Percentiles rank a stretch among this genome's conserved stretches.
Evolutionary conservation across 2,329 filamentous ascomycete genomes (phyloP).

Genomic region (Chaetomiaceae sp.): DNA sequence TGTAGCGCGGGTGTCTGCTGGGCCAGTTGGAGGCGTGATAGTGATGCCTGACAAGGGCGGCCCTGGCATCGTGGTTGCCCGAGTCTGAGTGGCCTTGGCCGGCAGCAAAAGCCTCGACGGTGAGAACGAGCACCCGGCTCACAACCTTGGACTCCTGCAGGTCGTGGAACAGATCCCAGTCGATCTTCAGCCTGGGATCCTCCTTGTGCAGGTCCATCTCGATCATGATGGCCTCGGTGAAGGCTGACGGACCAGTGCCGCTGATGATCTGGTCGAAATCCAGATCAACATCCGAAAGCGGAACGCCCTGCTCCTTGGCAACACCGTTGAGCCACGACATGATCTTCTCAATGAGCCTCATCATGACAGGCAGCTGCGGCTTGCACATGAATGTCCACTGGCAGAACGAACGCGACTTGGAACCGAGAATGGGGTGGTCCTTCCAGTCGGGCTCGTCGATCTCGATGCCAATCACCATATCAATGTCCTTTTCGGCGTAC

Average conservation of each 20-base stretch:
- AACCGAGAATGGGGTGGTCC: constrained; percentile 61
- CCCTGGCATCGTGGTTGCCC: constrained; percentile 62
- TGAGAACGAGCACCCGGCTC: constrained; percentile 60
- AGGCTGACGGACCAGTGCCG: constrained; percentile 68
- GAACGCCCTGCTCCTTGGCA: constrained; percentile 53
- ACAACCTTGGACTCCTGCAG: constrained; percentile 62
- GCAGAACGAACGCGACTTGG: constrained; percentile 66
- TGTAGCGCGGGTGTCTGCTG: constrained; percentile 59
- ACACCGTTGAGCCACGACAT: constrained; percentile 61
- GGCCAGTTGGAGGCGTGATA: constrained; percentile 74
- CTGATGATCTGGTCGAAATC: constrained; percentile 70
- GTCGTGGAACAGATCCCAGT: constrained; percentile 63
- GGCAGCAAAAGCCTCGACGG: constrained; percentile 68
- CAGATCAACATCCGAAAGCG: constrained; percentile 57
- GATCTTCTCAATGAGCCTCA: constrained; percentile 64
- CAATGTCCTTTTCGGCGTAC: constrained; percentile 60
- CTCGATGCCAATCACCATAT: constrained; percentile 67
- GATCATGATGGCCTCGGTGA: constrained; percentile 59
- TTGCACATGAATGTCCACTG: constrained; percentile 74
- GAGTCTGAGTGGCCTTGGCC: constrained; percentile 71
- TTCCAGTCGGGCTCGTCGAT: constrained; percentile 65
- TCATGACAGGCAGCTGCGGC: constrained; percentile 63
- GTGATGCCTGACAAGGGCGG: constrained; percentile 67
- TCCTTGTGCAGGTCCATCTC: constrained; percentile 53
- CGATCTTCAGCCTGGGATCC: constrained; percentile 41